Percentiles rank a stretch among this genome's conserved stretches.
Conservation (phyloP, 202 grass and related monocot species). For the Eragrostis tef region DNA sequence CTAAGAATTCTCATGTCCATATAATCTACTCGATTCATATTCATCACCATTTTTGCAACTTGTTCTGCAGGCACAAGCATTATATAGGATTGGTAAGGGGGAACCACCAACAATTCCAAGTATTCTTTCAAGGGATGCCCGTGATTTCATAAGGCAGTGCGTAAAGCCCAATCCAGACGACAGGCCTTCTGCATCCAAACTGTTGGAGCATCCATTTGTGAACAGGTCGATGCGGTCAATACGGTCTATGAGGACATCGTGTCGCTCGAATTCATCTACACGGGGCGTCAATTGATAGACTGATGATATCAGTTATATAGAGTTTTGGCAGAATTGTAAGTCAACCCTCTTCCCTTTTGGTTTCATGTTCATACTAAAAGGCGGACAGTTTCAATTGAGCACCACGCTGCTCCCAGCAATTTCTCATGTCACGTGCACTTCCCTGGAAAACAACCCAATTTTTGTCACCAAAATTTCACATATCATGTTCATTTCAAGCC, state of each 20-base stretch:
- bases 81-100: slow-evolving; percentile 81
- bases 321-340: slow-evolving; percentile 50
- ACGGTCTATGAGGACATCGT: slow-evolving; percentile 53
- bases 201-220: slow-evolving; percentile 83
- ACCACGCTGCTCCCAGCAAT: neutral
- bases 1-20: neutral
- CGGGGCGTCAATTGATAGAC: slow-evolving; percentile 29
- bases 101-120: slow-evolving; percentile 67
- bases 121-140: slow-evolving; percentile 67
- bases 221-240: slow-evolving; percentile 65
- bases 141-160: slow-evolving; percentile 85
- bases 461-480: neutral
- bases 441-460: neutral
- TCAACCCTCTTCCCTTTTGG: neutral
- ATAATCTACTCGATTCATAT: neutral
- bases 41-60: slow-evolving; percentile 34
- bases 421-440: neutral
- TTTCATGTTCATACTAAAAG: neutral
- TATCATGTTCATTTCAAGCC: neutral
- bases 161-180: slow-evolving; percentile 73
- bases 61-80: slow-evolving; percentile 80
- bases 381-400: neutral
- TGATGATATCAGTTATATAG: neutral
- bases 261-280: slow-evolving; percentile 50
- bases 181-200: slow-evolving; percentile 72